Evolutionary conservation across 2,329 filamentous ascomycete genomes (phyloP), one percentile per base, ranked within the genome.

Genomic region (Colletotrichum paranaense): DNA sequence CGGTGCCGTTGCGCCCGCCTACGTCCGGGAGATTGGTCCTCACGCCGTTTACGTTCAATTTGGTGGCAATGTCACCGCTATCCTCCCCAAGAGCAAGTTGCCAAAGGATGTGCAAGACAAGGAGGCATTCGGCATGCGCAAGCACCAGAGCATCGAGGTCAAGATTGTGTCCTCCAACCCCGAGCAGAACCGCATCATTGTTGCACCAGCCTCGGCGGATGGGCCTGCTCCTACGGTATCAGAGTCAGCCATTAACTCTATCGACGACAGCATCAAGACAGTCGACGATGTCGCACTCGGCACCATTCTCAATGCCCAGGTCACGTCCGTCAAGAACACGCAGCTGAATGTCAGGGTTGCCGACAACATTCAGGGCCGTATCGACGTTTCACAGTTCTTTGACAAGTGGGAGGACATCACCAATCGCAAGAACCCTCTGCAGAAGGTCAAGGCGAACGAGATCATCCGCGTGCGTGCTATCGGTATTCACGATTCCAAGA

Each of bases 31-130:
- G 78, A 93, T 98, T 65, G 95, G 94, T 0, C 85, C 90, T 2
- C 94, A 93, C 9, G 95, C 94, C 56, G 88, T 95, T 12, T 98
- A 98, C 78, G 90, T 98, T n/a, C 93, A 97, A 79, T 98, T 98
- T 81, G 91, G 92, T 53, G 93, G 92, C 77, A 91, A 90, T 42
- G 84, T 97, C 22, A 93, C 91, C 58, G 96, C 94, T 16, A 85
- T 98, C 55, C 85, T 98, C 35, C 94, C 95, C 49, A 96, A 94
- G 82, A 91, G 90, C 24, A 92, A 95, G 78, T 86, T 99, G 60
- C 87, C 92, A 2, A 87, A 91, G n/a, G 93, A 95, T 49, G 89
- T 90, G 75, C 88, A 91, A 59, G 85, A 87, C 14, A 87, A 93
- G 76, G 88, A 92, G 3, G 90, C 94, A 69, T 98, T 97, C 82